Evolutionary conservation across 768 basidiomycete genomes (phyloP).

Genomic region (Phylloporus rhodoxanthus): DNA sequence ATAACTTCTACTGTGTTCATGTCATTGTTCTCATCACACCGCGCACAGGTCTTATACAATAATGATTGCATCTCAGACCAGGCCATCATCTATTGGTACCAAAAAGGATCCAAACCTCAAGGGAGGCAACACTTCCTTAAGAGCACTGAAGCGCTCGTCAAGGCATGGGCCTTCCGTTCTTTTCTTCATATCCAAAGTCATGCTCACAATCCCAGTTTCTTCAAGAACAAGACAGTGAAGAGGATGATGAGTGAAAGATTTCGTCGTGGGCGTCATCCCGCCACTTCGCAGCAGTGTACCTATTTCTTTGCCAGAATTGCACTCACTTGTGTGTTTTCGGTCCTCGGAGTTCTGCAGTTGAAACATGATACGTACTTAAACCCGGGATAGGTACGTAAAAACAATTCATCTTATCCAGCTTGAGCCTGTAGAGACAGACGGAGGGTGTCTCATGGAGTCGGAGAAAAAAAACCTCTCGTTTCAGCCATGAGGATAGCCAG

Average conservation of each 20-base stretch:
- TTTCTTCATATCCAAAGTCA: conserved; percentile 5
- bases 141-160: conserved; percentile 80
- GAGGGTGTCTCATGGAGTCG: background rate
- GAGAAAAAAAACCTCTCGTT: background rate
- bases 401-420: background rate
- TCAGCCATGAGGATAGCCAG: background rate
- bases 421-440: background rate
- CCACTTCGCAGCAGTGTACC: conserved; percentile 13
- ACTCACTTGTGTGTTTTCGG: conserved; percentile 8
- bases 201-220: conserved; percentile 68
- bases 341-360: background rate
- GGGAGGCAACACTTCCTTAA: conserved; percentile 95
- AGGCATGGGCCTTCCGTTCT: conserved; percentile 41
- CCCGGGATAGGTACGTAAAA: background rate
- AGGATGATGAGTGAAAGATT: conserved; percentile 38
- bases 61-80: conserved; percentile 93
- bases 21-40: conserved; percentile 4
- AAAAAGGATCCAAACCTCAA: conserved; percentile 94
- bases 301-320: conserved; percentile 12
- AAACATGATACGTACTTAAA: background rate
- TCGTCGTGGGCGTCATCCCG: background rate
- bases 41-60: conserved; percentile 82
- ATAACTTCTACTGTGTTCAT: background rate
- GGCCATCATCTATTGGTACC: conserved; percentile 96
- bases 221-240: conserved; percentile 76